phyloP scores from a whole-genome alignment of 306 rosid species.

The Geum urbanum region DNA sequence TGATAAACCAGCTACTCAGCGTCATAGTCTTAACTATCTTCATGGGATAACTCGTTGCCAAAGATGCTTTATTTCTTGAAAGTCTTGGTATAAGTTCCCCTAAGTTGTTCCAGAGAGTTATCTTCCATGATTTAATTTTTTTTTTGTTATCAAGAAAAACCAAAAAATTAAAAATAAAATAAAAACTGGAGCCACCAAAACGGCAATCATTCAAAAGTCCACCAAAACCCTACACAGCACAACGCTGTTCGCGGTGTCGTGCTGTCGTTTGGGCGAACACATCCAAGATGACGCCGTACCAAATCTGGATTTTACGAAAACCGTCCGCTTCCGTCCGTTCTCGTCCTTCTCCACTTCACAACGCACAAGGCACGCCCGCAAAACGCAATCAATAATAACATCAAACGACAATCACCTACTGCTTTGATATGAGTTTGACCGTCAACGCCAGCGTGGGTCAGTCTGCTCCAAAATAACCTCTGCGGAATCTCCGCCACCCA shows the following conservation, averaged over 20 bases:
- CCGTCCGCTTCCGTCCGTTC: neutral
- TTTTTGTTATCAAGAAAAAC: no score
- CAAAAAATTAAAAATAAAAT: no score
- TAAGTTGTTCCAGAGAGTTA: no score
- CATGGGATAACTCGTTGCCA: no score
- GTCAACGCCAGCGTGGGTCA: slow-evolving; percentile 32
- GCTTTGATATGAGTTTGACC: slow-evolving; percentile 17
- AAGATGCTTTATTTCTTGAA: no score
- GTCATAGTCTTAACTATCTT: no score
- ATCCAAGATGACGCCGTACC: neutral
- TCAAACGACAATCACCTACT: slow-evolving; percentile 2
- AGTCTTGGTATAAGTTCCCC: no score
- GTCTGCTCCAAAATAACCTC: slow-evolving; percentile 18
- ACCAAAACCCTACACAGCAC: neutral
- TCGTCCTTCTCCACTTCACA: no score
- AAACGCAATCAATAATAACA: neutral
- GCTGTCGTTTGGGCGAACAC: neutral
- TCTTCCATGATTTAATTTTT: no score
- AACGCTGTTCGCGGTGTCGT: neutral
- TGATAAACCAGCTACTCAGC: no score
- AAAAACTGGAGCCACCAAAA: neutral
- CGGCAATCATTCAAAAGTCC: neutral
- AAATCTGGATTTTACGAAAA: neutral
- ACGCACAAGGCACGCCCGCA: slow-evolving; percentile 1
- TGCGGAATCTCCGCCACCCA: slow-evolving; percentile 39